Conservation (phyloP, 2,329 filamentous ascomycete species). For the Drechmeria coniospora region DNA sequence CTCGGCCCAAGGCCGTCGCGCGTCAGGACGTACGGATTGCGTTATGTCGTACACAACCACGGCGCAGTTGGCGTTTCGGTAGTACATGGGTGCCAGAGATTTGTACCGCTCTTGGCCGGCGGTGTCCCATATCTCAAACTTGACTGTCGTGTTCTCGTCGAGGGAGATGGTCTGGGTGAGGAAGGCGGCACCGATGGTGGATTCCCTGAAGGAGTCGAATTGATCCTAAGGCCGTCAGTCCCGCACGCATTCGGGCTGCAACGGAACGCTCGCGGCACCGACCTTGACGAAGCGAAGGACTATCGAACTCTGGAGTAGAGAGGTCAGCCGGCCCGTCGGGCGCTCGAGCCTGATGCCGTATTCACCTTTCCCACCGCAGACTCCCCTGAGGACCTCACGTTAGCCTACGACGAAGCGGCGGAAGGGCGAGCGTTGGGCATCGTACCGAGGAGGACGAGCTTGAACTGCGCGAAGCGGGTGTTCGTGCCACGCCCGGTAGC, state of each 20-base stretch:
- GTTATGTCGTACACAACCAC: slow-evolving; percentile 99
- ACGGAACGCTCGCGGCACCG: slow-evolving; percentile 12
- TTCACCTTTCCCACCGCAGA: slow-evolving; percentile 95
- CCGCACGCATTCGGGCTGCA: slow-evolving; percentile 1
- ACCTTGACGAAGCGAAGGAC: slow-evolving; percentile 98
- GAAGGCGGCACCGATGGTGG: slow-evolving; percentile 95
- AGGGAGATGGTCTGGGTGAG: slow-evolving; percentile 97
- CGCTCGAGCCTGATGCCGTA: neutral
- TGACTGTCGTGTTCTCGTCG: slow-evolving; percentile 95
- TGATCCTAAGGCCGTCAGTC: slow-evolving; percentile 52
- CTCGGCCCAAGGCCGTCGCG: neutral
- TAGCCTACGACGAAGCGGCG: slow-evolving; percentile 5
- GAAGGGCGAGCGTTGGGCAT: slow-evolving; percentile 13
- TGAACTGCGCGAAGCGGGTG: slow-evolving; percentile 96
- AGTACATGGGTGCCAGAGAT: slow-evolving; percentile 98
- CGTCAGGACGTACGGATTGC: slow-evolving; percentile 60
- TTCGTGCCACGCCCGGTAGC: slow-evolving; percentile 47
- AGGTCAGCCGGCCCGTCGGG: neutral
- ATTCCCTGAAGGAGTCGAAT: slow-evolving; percentile 96
- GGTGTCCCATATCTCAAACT: slow-evolving; percentile 99
- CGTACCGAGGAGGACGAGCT: slow-evolving; percentile 93
- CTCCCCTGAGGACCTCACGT: slow-evolving; percentile 51
- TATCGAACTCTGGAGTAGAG: slow-evolving; percentile 63
- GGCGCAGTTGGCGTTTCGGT: slow-evolving; percentile 97
- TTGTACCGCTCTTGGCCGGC: slow-evolving; percentile 98